Conservation (phyloP, 192 early-diverging fungal genomes). For the Coemansia asiatica region DNA sequence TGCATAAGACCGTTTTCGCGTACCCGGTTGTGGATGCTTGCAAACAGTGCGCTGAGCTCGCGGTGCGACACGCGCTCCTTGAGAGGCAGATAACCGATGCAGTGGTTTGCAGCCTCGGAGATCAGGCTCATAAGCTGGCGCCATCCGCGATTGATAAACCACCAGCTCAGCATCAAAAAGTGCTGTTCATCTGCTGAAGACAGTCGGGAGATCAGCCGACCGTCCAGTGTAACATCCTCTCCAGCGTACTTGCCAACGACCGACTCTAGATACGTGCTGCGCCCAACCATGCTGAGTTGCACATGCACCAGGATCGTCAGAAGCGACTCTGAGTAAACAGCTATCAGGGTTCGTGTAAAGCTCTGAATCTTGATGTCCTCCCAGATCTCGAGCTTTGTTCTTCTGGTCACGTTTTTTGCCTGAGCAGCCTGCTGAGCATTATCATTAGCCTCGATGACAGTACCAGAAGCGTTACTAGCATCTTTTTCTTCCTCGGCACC, state of each 20-base stretch:
- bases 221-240: constrained; percentile 25
- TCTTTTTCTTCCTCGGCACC: not conserved
- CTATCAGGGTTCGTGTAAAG: constrained; percentile 83
- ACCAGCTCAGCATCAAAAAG: constrained; percentile 91
- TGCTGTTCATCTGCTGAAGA: constrained; percentile 64
- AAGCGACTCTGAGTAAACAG: constrained; percentile 84
- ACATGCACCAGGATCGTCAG: constrained; percentile 81
- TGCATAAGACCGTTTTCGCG: constrained; percentile 46
- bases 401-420: constrained; percentile 19
- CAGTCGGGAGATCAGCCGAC: constrained; percentile 28
- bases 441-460: not conserved
- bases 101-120: constrained; percentile 49
- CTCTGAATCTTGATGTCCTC: constrained; percentile 85
- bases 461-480: not conserved
- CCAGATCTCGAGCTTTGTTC: constrained; percentile 77
- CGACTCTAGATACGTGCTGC: constrained; percentile 83
- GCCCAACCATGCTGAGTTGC: constrained; percentile 89
- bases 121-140: constrained; percentile 68
- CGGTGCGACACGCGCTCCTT: constrained; percentile 64
- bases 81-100: constrained; percentile 55
- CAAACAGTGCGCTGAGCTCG: constrained; percentile 61
- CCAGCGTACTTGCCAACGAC: constrained; percentile 50
- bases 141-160: constrained; percentile 88
- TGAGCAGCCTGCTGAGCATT: not conserved
- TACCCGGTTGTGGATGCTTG: constrained; percentile 57